Percentiles rank a stretch among this genome's conserved stretches.
These are phyloP conservation scores for Scheffersomyces coipomensis DNA, from an alignment of 805 yeast species.

Conservation along the genomic window DNA sequence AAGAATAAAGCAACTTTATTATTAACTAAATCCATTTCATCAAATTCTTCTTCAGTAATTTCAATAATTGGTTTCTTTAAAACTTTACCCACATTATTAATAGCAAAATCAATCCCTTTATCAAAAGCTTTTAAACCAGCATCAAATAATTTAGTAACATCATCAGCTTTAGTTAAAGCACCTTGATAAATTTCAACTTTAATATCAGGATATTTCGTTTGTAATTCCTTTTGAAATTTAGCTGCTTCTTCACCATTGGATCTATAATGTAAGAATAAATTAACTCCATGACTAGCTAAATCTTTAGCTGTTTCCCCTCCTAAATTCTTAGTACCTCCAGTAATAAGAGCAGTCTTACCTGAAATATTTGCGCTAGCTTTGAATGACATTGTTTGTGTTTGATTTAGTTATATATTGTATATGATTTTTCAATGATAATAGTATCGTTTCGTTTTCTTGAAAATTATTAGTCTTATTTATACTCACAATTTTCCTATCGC, in stretches of 20 bases:
- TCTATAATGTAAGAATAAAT: constrained; percentile 56
- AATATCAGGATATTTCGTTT: constrained; percentile 28
- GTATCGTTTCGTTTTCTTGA: too few species aligned
- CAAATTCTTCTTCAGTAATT: constrained; percentile 55
- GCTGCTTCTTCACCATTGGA: constrained; percentile 41
- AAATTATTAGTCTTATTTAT: too few species aligned
- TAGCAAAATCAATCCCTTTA: constrained; percentile 54
- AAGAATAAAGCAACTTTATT: constrained; percentile 62
- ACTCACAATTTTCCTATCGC: too few species aligned
- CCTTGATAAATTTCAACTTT: constrained; percentile 45
- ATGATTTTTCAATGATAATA: too few species aligned
- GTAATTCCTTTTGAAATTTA: constrained; percentile 34
- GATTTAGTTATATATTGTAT: background rate
- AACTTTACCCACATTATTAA: constrained; percentile 67
- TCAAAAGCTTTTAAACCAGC: constrained; percentile 46
- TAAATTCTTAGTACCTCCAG: constrained; percentile 64
- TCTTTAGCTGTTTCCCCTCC: constrained; percentile 54
- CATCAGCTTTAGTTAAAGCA: constrained; percentile 40
- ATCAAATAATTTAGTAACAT: constrained; percentile 44
- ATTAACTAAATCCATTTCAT: constrained; percentile 51
- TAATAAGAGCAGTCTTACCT: constrained; percentile 53
- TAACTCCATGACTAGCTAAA: constrained; percentile 54
- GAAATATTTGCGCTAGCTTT: background rate
- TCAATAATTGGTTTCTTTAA: constrained; percentile 58
- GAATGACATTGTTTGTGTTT: background rate